phyloP scores from a whole-genome alignment of 2,329 filamentous ascomycete species.

The Albifimbria verrucaria region DNA sequence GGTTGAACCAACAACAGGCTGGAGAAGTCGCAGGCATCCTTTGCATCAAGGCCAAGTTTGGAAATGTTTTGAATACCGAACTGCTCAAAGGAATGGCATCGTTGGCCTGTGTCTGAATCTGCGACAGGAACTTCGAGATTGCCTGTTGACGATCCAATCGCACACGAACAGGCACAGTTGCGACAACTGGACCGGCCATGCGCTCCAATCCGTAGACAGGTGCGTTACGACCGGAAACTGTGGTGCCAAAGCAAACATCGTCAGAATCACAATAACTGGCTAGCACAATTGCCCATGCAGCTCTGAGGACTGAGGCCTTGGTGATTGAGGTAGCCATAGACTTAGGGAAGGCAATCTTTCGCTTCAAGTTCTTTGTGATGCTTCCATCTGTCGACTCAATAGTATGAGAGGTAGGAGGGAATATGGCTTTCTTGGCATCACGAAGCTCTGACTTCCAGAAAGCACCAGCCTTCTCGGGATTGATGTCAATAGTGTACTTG shows the following conservation, averaged over 20 bases:
- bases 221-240: conserved; percentile 23
- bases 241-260: conserved; percentile 22
- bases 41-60: conserved; percentile 45
- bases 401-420: too few relatives aligned
- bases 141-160: neutral
- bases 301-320: conserved; percentile 15
- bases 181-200: conserved; percentile 25
- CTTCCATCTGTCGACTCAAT: too few relatives aligned
- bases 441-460: conserved; percentile 39
- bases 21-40: conserved; percentile 48
- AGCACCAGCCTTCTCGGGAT: conserved; percentile 3
- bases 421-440: conserved; percentile 7
- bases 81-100: conserved; percentile 40
- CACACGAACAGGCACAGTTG: conserved; percentile 24
- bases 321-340: conserved; percentile 6
- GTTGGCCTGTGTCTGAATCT: neutral
- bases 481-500: conserved; percentile 34
- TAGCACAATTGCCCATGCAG: conserved; percentile 22
- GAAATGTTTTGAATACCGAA: conserved; percentile 54
- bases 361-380: neutral
- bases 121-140: neutral
- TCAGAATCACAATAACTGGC: conserved; percentile 12
- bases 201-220: conserved; percentile 19
- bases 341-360: neutral
- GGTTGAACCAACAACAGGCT: conserved; percentile 15